Evolutionary conservation across 1,139 yeast genomes (phyloP).

Genomic region (Geotrichum restrictum): DNA sequence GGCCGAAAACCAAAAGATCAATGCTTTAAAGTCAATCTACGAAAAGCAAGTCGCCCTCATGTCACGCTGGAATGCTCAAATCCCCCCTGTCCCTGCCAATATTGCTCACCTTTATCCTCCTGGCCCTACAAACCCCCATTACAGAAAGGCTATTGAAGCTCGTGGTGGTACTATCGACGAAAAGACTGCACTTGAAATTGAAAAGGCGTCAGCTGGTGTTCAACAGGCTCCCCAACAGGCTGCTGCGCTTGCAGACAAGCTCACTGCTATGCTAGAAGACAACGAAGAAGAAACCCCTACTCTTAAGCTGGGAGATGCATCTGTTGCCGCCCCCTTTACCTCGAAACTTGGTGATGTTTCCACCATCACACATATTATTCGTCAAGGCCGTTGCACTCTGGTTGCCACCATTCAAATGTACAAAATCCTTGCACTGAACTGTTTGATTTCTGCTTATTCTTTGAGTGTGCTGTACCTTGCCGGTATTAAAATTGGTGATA

Average conservation of each 20-base stretch:
- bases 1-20: slow-evolving; percentile 72
- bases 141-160: slow-evolving; percentile 76
- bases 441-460: slow-evolving; percentile 95
- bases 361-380: slow-evolving; percentile 86
- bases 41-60: slow-evolving; percentile 79
- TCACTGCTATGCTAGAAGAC: slow-evolving; percentile 65
- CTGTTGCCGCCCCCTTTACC: slow-evolving; percentile 98
- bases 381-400: slow-evolving; percentile 98
- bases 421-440: slow-evolving; percentile 92
- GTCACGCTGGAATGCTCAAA: slow-evolving; percentile 61
- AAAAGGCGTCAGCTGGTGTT: slow-evolving; percentile 41
- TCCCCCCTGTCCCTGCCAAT: slow-evolving; percentile 78
- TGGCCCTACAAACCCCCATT: slow-evolving; percentile 86
- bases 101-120: slow-evolving; percentile 97
- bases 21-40: slow-evolving; percentile 63
- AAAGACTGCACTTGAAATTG: slow-evolving; percentile 60
- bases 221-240: slow-evolving; percentile 42
- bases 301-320: slow-evolving; percentile 94
- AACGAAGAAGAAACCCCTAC: slow-evolving; percentile 86
- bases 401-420: slow-evolving; percentile 98
- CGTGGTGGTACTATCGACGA: slow-evolving; percentile 59
- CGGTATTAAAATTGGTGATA: slow-evolving; percentile 97
- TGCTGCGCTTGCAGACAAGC: slow-evolving; percentile 65
- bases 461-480: slow-evolving; percentile 90
- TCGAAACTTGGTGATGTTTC: slow-evolving; percentile 89